A percentile compares a stretch with the other conserved stretches of the same genome.
phyloP scores from a whole-genome alignment of 768 basidiomycete species.

The Pulveroboletus sp. region DNA sequence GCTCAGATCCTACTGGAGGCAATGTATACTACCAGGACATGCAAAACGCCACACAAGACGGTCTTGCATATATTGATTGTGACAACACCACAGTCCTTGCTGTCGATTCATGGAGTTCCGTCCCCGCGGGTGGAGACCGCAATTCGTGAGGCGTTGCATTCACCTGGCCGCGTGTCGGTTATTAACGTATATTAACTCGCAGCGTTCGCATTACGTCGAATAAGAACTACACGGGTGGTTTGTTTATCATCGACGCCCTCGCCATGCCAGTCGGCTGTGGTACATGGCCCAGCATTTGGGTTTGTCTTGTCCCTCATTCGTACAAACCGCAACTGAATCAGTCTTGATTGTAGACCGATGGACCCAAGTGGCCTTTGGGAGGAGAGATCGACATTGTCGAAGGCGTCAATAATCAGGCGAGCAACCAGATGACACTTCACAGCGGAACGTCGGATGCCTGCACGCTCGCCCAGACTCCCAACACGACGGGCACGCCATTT shows the following conservation, averaged over 20 bases:
- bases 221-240: slow-evolving; percentile 59
- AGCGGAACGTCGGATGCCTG: slow-evolving; percentile 43
- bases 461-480: slow-evolving; percentile 13
- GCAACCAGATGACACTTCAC: slow-evolving; percentile 69
- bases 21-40: slow-evolving; percentile 56
- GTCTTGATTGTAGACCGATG: slow-evolving; percentile 35
- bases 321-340: not conserved
- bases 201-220: slow-evolving; percentile 69
- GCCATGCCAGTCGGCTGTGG: slow-evolving; percentile 72
- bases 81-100: slow-evolving; percentile 58
- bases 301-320: slow-evolving; percentile 8
- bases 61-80: slow-evolving; percentile 55
- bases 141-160: slow-evolving; percentile 39
- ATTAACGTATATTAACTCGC: not conserved
- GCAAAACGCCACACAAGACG: slow-evolving; percentile 45
- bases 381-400: slow-evolving; percentile 78
- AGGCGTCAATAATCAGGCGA: slow-evolving; percentile 57
- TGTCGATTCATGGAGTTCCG: slow-evolving; percentile 53
- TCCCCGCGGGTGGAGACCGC: slow-evolving; percentile 53
- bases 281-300: slow-evolving; percentile 60
- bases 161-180: not conserved
- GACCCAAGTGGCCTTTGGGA: slow-evolving; percentile 48
- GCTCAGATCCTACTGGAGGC: slow-evolving; percentile 67
- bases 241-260: slow-evolving; percentile 73
- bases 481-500: slow-evolving; percentile 12